Base-by-base conservation (phyloP, 768 basidiomycete genomes). In the Suillus americanus region DNA sequence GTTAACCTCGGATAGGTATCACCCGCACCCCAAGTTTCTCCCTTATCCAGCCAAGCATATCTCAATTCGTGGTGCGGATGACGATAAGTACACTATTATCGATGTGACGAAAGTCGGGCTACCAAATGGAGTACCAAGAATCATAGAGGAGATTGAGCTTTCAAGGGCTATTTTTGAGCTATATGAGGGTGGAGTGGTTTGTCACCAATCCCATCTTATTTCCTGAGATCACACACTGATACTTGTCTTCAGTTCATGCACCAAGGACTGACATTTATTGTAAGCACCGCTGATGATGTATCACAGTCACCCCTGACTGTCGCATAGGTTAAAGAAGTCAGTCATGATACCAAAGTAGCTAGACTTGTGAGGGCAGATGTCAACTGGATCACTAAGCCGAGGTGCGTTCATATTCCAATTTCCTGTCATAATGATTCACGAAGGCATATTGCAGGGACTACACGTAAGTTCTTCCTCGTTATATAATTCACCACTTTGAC, bases 151-250 rank as follows among this genome's bases (percentile, higher is more conserved):
- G 72, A 80, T 94, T 28, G 95, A 96, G 75, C 75, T 89, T 48
- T 93, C 91, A 25, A 80, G 94, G 37, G 92, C 93, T 0, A 77
- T 94, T 62, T 97, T 95, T 68, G 95, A 96, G 74, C 78, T 92
- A 10, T 97, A 95, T 70, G 94, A 95, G 77, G 95, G 94, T 14
- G 94, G 88, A 5, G 87, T 96, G 66, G 91, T 92, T 74, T 67
- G 81, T 79, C 38, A 50, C 62, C 69, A 43, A 12, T 63, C 45
- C 50, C 57, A 23, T 35, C 50, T 37, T 28, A 14, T 16, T 5
- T 30, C 20, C 12, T 37, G 28, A 16, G 37, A 37, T 20, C 46
- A 18, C 5, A 53, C 20, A 46, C 67, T 68, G 23, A 74, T 40
- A 9, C 28, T 13, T 41, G 13, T 20, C 40, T 37, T 16, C 60